Evolutionary conservation across 305 asterid species (phyloP), one percentile per base, ranked within the genome.

Genomic region (Coffea humblotiana): DNA sequence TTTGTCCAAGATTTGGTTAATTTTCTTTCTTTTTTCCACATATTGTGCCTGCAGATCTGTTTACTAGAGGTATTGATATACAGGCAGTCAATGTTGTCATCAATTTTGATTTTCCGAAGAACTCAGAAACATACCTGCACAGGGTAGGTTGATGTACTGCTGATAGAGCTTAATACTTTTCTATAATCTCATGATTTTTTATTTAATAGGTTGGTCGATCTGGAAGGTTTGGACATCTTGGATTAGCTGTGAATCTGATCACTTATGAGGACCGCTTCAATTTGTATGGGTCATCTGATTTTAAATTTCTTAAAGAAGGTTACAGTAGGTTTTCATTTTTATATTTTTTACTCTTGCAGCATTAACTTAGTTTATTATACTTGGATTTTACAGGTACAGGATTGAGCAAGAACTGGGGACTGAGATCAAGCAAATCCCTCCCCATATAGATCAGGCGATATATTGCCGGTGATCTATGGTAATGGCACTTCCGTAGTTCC

Each of bases 161-260:
- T 68, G 37, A 51, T 77, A 54, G 58, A 65, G 63, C 74, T 23
- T 68, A 48, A 64, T 45, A 72, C 64, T 48, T 35, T 75, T 14
- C 32, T 61, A 61, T 78, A 58, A 64, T 77, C 81, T 80, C 58
- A 61, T 68, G 51, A 45, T 68, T 66, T 47, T 81, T 74, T 29
- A 67, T 79, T 84, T 66, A 78, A 74, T 78, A 95, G 99, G 99
- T 95, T 85, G 99, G 99, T 81, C 93, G 99, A 82, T 95, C 98
- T 25, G 99, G 99, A 77, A 88, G 99, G 84, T 95, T 93, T 83
- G 99, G 99, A 75, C 98, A 95, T 84, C 99, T 93, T 84, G 99
- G 98, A 37, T 89, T 95, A 78, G 99, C 98, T 19, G 97, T 94
- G 85, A 95, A 90, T 87, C 89, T 95, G 88, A 94, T 95, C 81